A percentile compares a stretch with the other conserved stretches of the same genome.
phyloP scores from a whole-genome alignment of 2,329 filamentous ascomycete genomes.

The Pseudogymnoascus sp. region DNA sequence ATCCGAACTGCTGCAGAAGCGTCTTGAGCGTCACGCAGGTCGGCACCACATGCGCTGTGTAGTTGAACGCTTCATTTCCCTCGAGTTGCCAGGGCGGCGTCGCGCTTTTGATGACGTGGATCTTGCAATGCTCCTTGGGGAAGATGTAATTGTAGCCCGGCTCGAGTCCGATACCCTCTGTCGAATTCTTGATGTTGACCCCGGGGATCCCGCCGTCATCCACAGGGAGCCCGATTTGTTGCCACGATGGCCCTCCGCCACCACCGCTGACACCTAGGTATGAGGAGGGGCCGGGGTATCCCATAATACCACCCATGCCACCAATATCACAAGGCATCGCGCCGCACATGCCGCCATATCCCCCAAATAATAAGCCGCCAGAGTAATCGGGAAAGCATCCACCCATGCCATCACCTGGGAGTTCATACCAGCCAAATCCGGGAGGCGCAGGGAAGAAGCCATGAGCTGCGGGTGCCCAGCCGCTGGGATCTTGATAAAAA shows the following conservation, averaged over 20 bases:
- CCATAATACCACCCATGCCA: conserved; percentile 4
- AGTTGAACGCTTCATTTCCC: conserved; percentile 35
- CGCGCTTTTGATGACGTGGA: conserved; percentile 48
- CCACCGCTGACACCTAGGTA: neutral
- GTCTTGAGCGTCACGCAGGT: conserved; percentile 45
- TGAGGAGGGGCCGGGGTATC: neutral
- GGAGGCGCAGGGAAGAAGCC: conserved; percentile 4
- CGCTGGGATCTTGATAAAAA: neutral
- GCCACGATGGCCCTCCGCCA: neutral
- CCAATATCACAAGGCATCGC: neutral
- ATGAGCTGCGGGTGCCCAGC: neutral
- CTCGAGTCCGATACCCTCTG: conserved; percentile 50
- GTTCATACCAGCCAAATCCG: neutral
- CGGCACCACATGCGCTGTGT: conserved; percentile 45
- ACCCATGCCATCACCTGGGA: neutral
- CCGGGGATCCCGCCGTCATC: conserved; percentile 36
- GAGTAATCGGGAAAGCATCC: neutral
- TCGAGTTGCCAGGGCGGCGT: conserved; percentile 42
- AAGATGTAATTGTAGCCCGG: conserved; percentile 59
- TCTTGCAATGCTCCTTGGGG: conserved; percentile 47
- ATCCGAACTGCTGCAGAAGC: conserved; percentile 52
- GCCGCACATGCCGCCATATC: conserved; percentile 3
- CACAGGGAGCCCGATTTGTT: neutral
- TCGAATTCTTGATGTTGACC: conserved; percentile 48
- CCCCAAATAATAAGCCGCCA: neutral